These are phyloP conservation scores for Besnoitia besnoiti DNA, from an alignment of 169 alveolate genomes.

Conservation along the genomic window DNA sequence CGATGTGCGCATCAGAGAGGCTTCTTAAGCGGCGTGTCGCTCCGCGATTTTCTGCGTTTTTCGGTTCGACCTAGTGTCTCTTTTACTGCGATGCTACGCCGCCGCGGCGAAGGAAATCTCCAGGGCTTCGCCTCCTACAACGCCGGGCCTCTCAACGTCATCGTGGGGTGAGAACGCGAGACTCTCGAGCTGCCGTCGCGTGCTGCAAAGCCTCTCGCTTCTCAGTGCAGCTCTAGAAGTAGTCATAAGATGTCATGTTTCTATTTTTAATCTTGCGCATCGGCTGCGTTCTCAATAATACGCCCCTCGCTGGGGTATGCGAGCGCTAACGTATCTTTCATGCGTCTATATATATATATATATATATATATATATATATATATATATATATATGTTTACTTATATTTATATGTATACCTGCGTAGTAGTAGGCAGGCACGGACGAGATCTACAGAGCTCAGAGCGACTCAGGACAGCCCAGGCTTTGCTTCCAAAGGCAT, in stretches of 20 bases:
- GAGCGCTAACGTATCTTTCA: no score
- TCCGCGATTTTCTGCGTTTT: not conserved
- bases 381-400: not conserved
- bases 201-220: no score
- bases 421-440: no score
- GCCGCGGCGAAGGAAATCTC: conserved; percentile 5
- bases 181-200: no score
- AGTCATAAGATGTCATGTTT: no score
- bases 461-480: no score
- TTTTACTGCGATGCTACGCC: conserved; percentile 7
- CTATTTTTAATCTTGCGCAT: no score
- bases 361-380: not conserved
- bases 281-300: no score
- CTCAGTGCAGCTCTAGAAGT: no score
- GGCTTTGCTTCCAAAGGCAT: no score
- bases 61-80: conserved; percentile 24
- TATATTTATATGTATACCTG: not conserved
- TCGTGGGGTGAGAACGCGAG: not conserved
- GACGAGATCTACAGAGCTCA: no score
- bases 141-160: not conserved
- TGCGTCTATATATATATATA: not conserved
- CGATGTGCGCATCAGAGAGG: not conserved
- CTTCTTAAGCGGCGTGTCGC: not conserved
- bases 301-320: no score
- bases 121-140: conserved; percentile 26